phyloP scores from a whole-genome alignment of 495 filamentous ascomycete genomes.

The Penicillium goetzii region DNA sequence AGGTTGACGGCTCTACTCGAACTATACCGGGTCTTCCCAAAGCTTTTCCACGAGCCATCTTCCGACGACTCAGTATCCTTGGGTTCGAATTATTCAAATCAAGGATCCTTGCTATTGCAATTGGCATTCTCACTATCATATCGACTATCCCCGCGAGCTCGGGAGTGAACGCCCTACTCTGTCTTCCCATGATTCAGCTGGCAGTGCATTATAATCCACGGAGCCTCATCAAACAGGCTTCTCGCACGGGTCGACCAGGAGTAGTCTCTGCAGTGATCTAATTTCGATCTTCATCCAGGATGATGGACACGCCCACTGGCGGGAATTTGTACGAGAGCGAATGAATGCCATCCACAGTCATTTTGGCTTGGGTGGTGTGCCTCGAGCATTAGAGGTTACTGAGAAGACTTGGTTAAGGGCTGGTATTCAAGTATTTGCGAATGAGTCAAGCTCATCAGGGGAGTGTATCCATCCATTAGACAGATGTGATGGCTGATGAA shows the following conservation, averaged over 20 bases:
- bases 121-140: background rate
- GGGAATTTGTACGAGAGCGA: background rate
- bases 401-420: background rate
- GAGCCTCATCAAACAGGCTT: background rate
- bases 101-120: background rate
- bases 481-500: background rate
- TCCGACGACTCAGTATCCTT: background rate
- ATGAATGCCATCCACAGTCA: background rate
- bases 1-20: background rate
- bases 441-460: background rate
- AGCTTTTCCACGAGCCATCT: background rate
- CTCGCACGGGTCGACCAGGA: background rate
- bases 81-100: background rate
- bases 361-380: background rate
- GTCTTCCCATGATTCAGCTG: background rate
- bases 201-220: background rate
- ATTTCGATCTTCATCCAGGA: background rate
- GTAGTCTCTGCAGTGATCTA: background rate
- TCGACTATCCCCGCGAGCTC: background rate
- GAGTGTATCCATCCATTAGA: background rate
- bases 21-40: background rate
- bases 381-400: background rate
- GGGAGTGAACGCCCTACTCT: background rate
- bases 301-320: background rate
- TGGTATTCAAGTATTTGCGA: background rate